These are phyloP conservation scores for Diaporthe velutina DNA, from an alignment of 2,329 filamentous ascomycete species.

Conservation along the genomic window DNA sequence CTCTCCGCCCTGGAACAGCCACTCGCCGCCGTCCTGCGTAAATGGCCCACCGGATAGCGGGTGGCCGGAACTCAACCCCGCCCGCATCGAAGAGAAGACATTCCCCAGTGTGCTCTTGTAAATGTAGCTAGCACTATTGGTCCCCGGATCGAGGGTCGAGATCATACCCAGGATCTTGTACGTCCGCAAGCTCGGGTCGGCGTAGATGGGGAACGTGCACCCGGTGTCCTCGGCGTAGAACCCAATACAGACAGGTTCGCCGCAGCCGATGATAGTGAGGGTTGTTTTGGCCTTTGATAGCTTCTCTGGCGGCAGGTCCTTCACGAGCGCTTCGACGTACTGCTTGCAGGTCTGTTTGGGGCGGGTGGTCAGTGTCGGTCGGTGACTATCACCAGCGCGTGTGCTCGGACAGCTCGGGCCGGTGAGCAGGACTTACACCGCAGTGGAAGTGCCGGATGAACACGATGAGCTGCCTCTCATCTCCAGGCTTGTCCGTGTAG, in stretches of 20 bases:
- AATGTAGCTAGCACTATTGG: not conserved
- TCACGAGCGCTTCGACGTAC: slow-evolving; percentile 17
- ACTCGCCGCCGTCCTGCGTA: slow-evolving; percentile 30
- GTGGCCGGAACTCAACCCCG: not conserved
- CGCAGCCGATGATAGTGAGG: slow-evolving; percentile 27
- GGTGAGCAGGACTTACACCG: slow-evolving; percentile 18
- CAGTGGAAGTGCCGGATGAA: slow-evolving; percentile 35
- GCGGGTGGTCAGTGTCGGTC: not conserved
- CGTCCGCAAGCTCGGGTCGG: slow-evolving; percentile 18
- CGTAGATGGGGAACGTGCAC: slow-evolving; percentile 21
- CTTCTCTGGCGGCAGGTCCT: slow-evolving; percentile 6
- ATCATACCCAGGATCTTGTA: slow-evolving; percentile 22
- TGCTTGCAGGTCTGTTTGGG: slow-evolving; percentile 21
- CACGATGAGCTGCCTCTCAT: slow-evolving; percentile 29
- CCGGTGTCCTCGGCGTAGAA: not conserved
- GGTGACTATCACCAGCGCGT: not conserved
- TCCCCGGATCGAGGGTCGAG: not conserved
- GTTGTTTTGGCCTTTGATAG: slow-evolving; percentile 16
- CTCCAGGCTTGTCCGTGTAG: slow-evolving; percentile 7
- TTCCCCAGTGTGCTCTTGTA: not conserved
- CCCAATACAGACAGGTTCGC: slow-evolving; percentile 12
- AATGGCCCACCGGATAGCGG: not conserved
- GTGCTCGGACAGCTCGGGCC: not conserved
- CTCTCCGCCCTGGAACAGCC: slow-evolving; percentile 23
- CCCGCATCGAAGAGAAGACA: not conserved